Evolutionary conservation across 495 filamentous ascomycete genomes (phyloP), one percentile per base, ranked within the genome.

Genomic region (Elasticomyces elasticus): DNA sequence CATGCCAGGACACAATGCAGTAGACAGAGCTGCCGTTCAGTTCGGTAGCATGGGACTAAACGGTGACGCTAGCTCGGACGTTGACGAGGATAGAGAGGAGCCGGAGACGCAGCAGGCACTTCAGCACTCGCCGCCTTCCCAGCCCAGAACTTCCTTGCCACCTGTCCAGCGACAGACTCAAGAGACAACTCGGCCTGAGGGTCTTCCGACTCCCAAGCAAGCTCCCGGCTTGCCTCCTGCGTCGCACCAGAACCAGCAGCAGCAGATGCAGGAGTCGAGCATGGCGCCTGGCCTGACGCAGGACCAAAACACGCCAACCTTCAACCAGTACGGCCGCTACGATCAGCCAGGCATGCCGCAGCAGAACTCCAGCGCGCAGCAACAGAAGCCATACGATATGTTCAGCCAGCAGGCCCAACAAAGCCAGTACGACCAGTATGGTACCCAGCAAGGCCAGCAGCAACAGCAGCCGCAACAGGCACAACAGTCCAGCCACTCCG

Each of bases 1-100:
- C 47, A 97, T 99, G 92, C 92, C 92, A 27, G 89, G 88, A n/a
- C 95, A 96, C 69, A 89, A 94, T 62, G 89, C 89, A 35, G 87
- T 98, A 9, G 89, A 95, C 66, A 83, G 88, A 49, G 79, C 90
- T 45, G 84, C 89, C n/a, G 88, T 99, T 38, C 94, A 97, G 66
- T 99, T 99, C 69, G 92, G 92, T 48, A 94, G 87, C 65, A 87
- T 99, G 78, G 91, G 85, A 53, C 67, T 97, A 62, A 91, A 89
- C 66, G 92, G 84, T 51, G 76, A 80, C 52, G 66, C 76, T 12
- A 78, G 84, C 49, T 42, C 54, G n/a, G 92, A 95, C 61, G 85
- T 95, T 55, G 92, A 97, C 65, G 87, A 88, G 60, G 89, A 96
- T 62, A 79, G 89, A 38, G 92, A 99, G 68, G 89, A 97, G 63